These are phyloP conservation scores for Beauveria asiatica DNA, from an alignment of 2,329 filamentous ascomycete genomes.

Conservation along the genomic window DNA sequence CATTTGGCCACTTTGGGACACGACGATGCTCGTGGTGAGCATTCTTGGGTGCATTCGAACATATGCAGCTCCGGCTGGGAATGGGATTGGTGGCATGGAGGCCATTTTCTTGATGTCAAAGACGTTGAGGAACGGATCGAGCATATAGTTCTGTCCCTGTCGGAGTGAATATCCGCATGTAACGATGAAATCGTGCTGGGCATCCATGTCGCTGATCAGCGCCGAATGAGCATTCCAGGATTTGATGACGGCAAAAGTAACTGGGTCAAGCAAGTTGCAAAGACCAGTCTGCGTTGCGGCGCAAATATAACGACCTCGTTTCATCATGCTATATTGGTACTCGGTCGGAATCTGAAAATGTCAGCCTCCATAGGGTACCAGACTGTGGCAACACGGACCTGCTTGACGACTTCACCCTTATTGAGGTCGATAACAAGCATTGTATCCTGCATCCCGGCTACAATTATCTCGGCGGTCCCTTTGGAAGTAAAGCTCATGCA, in stretches of 20 bases:
- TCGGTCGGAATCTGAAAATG: slow-evolving; percentile 54
- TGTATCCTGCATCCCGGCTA: slow-evolving; percentile 74
- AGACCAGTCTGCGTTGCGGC: slow-evolving; percentile 76
- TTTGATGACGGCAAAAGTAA: slow-evolving; percentile 69
- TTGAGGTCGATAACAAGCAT: slow-evolving; percentile 71
- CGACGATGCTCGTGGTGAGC: slow-evolving; percentile 88
- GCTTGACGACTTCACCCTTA: slow-evolving; percentile 64
- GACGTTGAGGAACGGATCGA: slow-evolving; percentile 89
- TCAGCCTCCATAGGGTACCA: slow-evolving; percentile 20
- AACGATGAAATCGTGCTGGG: slow-evolving; percentile 86
- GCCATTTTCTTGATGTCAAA: slow-evolving; percentile 89
- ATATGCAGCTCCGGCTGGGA: slow-evolving; percentile 84
- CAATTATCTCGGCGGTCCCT: slow-evolving; percentile 72
- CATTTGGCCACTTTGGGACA: slow-evolving; percentile 85
- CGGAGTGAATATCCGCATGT: slow-evolving; percentile 89
- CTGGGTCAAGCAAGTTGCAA: slow-evolving; percentile 78
- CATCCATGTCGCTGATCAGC: slow-evolving; percentile 93
- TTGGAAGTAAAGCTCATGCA: slow-evolving; percentile 96
- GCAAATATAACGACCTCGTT: slow-evolving; percentile 81
- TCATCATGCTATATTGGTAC: slow-evolving; percentile 84
- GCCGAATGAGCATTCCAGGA: slow-evolving; percentile 86
- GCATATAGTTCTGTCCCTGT: slow-evolving; percentile 63
- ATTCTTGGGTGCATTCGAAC: slow-evolving; percentile 95
- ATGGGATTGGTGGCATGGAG: slow-evolving; percentile 84
- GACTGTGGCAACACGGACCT: slow-evolving; percentile 32